Evolutionary conservation across 148 eudicot species (phyloP), one percentile per base, ranked within the genome.

Genomic region (Tetragonia tetragonoides): DNA sequence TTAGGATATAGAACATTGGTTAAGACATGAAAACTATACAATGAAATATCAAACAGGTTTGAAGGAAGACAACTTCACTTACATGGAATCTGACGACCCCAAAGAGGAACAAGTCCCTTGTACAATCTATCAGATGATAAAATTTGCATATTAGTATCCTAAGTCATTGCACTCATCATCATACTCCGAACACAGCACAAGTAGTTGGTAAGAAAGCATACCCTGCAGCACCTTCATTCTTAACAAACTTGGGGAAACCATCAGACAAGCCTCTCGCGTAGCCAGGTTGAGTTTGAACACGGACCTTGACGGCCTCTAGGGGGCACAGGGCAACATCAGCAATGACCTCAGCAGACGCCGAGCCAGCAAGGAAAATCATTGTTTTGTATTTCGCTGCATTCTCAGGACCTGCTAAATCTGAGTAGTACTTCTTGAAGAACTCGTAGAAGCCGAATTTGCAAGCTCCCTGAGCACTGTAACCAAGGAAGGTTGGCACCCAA

Each of bases 381-480:
- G 91, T 87, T 74, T 89, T 91, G 81, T 91, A 91, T 70, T 89
- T 88, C 23, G 82, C 73, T 3, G 93, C 90, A 68, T 84, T 51
- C 75, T 88, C 90, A 18, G 91, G 88, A 59, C 93, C 93, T 12
- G 89, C 96, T 20, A 89, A 62, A 68, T 91, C 96, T 4, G 93
- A 87, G 68, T 91, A 89, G 62, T 86, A 83, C 79, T 91, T 89
- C 88, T 91, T 91, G 74, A 91, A 91, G 84, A 83, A 89, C 72
- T 91, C 96, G 59, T 91, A 91, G 79, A 88, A 82, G 3, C 96
- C 93, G n/a, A 67, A 83, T 66, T 91, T 91, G 79, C 89, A 81
- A 70, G 93, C 96, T 66, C 96, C 96, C 75, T 91, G 93, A 57
- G 90, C 91, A 77, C 96, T 91, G 67, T 91, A 91, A 54, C 96